Base-by-base conservation (phyloP, 805 yeast genomes). In the Candida schatavii region DNA sequence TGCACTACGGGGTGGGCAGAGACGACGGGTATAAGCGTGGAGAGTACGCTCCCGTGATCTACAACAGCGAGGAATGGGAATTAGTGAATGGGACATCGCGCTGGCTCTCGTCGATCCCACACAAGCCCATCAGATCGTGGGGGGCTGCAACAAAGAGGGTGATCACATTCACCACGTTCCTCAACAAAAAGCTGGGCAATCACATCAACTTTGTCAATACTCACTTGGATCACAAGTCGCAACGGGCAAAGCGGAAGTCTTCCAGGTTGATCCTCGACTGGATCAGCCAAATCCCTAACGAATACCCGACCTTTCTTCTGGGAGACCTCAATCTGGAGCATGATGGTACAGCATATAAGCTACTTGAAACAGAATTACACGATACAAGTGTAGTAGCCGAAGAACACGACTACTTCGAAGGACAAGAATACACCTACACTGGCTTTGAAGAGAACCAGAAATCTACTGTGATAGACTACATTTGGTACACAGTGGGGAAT, bases 51-150 rank as follows among this genome's bases (percentile, higher is more conserved):
- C 80, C 83, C 1, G 61, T 79, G 9, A 53, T 72, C 23, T 77
- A 62, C 54, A 60, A 70, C 25, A 49, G 49, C 4, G 40, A 59
- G 0, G 64, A 64, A 13, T 71, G 77, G 61, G 52, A 60, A 28
- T 47, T 75, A 28, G 40, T 72, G 4, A 63, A 68, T 10, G 51
- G 62, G n/a, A 66, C 70, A 17, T 70, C 77, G 7, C 66, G 66
- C 41, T 79, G 84, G 84, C 57, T 79, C 11, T 71, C 80, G 46
- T 64, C 67, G 14, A 77, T 81, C 3, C 84, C 84, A 1, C 71
- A 68, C 35, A 58, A 51, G n/a, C 81, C 83, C 1, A 70, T 79
- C 13, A 63, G 58, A 29, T 63, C 54, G 27, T 60, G 64, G 37
- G 72, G 68, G 31, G 74, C 77, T 15, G 68, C 68, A 2, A 61